Evolutionary conservation across 1,284 basidiomycete genomes (phyloP), one percentile per base, ranked within the genome.

Genomic region (Amylostereum areolatum): DNA sequence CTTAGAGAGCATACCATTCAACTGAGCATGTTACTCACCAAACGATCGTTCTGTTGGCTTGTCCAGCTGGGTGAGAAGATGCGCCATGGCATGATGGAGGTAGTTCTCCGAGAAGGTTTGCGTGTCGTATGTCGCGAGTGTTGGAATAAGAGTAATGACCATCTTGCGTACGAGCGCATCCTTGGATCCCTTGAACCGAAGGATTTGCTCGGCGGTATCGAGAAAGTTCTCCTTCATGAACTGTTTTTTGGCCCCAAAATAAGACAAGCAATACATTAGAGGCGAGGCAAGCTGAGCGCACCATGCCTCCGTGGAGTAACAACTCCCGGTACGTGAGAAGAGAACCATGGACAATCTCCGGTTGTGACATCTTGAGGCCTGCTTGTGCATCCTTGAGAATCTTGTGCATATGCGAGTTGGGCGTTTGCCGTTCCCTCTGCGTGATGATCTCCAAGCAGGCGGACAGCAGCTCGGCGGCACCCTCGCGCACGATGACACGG

Each of bases 171-270:
- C 88, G 32, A 92, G 80, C 24, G 80, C 72, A 60, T 98, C 95
- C 56, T 91, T 80, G 64, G 92, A 88, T n/a, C 86, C 81, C 63
- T 86, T 86, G 72, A 93, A 94, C 40, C 83, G 81, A 42, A 99
- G 75, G 46, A 98, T 93, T 57, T 92, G 86, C 55, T 98, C 95
- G 54, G 93, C 93, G 7, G 91, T 89, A 56, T 91, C 85, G 43
- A 89, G 70, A 62, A 94, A 97, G 44, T 85, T 89, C 54, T 96
- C 90, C 58, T 83, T 83, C 93, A 98, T 96, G 59, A 96, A 97
- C 90, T 94, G 58, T 25, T 31, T 18, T 18, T 18, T 18, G 35
- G 27, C 11, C 27, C 44, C 27, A 40, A 36, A 43, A 51, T 7
- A 32, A 40, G 39, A 41, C 12, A 34, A 24, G 46, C 24, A 33